Conservation (phyloP, 129 eudicot species). For the Helichrysum umbraculigerum region DNA sequence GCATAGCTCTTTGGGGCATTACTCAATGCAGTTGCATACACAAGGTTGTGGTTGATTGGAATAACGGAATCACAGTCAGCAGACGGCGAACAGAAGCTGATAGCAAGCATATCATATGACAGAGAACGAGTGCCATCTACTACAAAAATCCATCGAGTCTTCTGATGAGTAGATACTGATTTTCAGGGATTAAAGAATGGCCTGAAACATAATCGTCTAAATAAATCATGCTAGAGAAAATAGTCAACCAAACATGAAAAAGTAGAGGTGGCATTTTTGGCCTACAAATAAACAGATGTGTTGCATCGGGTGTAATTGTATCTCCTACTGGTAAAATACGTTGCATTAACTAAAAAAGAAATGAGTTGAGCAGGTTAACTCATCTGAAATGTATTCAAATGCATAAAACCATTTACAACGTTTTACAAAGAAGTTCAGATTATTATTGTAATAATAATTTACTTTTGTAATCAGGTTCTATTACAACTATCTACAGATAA, state of each 20-base stretch:
- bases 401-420: neutral
- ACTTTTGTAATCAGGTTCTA: neutral
- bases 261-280: neutral
- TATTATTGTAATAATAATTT: too few relatives aligned
- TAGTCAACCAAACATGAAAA: neutral
- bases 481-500: neutral
- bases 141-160: constrained; percentile 88
- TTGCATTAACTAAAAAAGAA: neutral
- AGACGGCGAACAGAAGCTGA: constrained; percentile 65
- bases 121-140: constrained; percentile 56
- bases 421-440: neutral
- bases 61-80: constrained; percentile 52
- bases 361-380: neutral
- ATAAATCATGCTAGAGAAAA: constrained; percentile 10
- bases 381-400: neutral
- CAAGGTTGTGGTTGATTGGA: constrained; percentile 65
- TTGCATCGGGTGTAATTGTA: neutral
- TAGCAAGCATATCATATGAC: constrained; percentile 65
- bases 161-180: constrained; percentile 54
- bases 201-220: constrained; percentile 38
- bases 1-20: too few relatives aligned
- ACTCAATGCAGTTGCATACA: too few relatives aligned
- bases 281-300: neutral
- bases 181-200: constrained; percentile 70
- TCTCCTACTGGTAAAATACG: neutral